A percentile compares a stretch with the other conserved stretches of the same genome.
phyloP scores from a whole-genome alignment of 2,329 filamentous ascomycete genomes.

The Venturia asperata region DNA sequence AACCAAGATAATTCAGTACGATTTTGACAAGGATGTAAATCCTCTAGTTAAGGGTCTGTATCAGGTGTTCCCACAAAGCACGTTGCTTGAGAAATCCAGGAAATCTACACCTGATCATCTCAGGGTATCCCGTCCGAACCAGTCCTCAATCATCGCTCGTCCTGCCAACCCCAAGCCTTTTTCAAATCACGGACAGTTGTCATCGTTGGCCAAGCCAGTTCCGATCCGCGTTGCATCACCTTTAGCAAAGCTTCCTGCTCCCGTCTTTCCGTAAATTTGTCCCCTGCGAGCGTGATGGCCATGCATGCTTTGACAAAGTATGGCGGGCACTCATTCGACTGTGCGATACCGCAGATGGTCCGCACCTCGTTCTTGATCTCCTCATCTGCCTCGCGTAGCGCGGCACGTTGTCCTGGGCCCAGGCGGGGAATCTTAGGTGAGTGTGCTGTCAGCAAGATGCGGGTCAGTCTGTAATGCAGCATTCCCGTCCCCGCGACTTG shows the following conservation, averaged over 20 bases:
- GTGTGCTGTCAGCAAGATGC: conserved; percentile 50
- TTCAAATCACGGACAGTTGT: conserved; percentile 29
- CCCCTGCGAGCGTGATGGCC: conserved; percentile 36
- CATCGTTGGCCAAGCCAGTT: conserved; percentile 48
- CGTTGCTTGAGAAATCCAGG: background rate
- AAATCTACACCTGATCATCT: background rate
- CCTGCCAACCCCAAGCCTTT: conserved; percentile 10
- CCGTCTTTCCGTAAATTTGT: conserved; percentile 40
- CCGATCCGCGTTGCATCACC: conserved; percentile 43
- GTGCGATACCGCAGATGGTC: conserved; percentile 52
- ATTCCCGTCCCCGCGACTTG: conserved; percentile 54
- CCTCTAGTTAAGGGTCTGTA: background rate
- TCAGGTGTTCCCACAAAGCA: background rate
- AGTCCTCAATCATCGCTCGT: background rate
- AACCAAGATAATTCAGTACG: background rate
- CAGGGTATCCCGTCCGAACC: background rate
- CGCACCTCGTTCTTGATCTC: conserved; percentile 44
- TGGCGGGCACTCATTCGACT: conserved; percentile 39
- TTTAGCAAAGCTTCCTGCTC: conserved; percentile 46
- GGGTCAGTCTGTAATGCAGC: conserved; percentile 53
- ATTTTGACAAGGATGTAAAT: background rate
- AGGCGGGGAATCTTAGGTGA: conserved; percentile 5
- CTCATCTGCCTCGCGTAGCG: conserved; percentile 36
- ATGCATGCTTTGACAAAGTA: conserved; percentile 25
- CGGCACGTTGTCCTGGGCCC: conserved; percentile 29